Percentiles rank a stretch among this genome's conserved stretches.
phyloP scores from a whole-genome alignment of 805 yeast species.

The Zygotorulaspora sp. region DNA sequence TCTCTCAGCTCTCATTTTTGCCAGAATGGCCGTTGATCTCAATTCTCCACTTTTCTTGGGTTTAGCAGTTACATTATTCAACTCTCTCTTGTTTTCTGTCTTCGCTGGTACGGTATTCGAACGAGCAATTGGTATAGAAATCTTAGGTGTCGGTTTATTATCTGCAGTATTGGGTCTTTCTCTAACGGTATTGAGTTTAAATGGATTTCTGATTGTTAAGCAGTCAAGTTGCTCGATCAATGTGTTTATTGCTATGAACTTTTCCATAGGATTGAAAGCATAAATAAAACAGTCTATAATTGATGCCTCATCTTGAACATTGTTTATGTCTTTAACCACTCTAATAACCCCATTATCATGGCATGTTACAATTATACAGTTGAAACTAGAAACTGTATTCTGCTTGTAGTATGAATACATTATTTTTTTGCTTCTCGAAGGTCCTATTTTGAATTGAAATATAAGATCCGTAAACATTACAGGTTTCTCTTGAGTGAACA shows the following conservation, averaged over 20 bases:
- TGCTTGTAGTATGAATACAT: slow-evolving; percentile 30
- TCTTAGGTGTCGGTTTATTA: slow-evolving; percentile 4
- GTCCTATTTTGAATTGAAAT: slow-evolving; percentile 23
- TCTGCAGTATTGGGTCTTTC: slow-evolving; percentile 18
- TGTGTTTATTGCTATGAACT: slow-evolving; percentile 23
- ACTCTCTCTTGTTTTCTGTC: slow-evolving; percentile 6
- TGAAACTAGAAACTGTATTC: slow-evolving; percentile 25
- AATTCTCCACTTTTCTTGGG: slow-evolving; percentile 20
- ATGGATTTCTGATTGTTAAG: slow-evolving; percentile 22
- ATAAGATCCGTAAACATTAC: slow-evolving; percentile 31
- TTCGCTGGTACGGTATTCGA: slow-evolving; percentile 18
- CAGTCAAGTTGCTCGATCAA: slow-evolving; percentile 16
- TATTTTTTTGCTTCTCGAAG: slow-evolving; percentile 25
- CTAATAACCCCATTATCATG: slow-evolving; percentile 20
- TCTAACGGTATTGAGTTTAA: slow-evolving; percentile 8
- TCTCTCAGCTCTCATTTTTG: slow-evolving; percentile 32
- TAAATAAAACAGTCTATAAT: slow-evolving; percentile 32
- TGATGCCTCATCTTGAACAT: slow-evolving; percentile 15
- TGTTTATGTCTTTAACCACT: slow-evolving; percentile 21
- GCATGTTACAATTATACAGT: slow-evolving; percentile 28
- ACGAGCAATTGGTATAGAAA: slow-evolving; percentile 13
- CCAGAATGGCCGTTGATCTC: slow-evolving; percentile 32
- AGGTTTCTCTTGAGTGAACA: slow-evolving; percentile 27
- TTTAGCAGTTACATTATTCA: slow-evolving; percentile 7
- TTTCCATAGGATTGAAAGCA: slow-evolving; percentile 33